A percentile compares a stretch with the other conserved stretches of the same genome.
These are phyloP conservation scores for Tarenaya hassleriana DNA, from an alignment of 345 rosid genomes.

Conservation along the genomic window DNA sequence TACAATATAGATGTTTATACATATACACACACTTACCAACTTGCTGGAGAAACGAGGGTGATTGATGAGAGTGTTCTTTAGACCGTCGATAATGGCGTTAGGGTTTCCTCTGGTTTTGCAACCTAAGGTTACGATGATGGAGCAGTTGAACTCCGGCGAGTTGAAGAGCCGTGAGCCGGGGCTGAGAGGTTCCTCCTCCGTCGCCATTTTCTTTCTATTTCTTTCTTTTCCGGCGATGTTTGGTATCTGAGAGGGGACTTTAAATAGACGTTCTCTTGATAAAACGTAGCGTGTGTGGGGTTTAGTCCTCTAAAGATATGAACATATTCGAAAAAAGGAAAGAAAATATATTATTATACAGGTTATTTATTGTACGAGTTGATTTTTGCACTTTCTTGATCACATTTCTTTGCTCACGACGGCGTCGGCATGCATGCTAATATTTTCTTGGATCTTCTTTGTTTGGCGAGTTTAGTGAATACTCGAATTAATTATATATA, in stretches of 20 bases:
- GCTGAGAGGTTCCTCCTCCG: constrained; percentile 43
- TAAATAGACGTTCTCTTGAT: too few relatives aligned
- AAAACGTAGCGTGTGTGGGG: too few relatives aligned
- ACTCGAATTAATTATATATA: too few relatives aligned
- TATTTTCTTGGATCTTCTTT: too few relatives aligned
- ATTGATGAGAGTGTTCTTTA: constrained; percentile 47
- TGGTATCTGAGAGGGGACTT: not conserved
- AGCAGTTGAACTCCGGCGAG: constrained; percentile 45
- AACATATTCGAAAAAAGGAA: too few relatives aligned
- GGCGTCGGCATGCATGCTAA: too few relatives aligned
- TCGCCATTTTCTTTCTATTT: constrained; percentile 1
- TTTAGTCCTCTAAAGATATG: too few relatives aligned
- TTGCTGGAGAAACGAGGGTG: constrained; percentile 92
- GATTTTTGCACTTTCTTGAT: too few relatives aligned
- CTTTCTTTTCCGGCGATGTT: constrained; percentile 8
- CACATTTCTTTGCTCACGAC: too few relatives aligned
- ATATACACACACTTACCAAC: constrained; percentile 38
- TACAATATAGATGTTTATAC: not conserved
- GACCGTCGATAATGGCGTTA: constrained; percentile 39
- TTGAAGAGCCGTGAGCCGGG: constrained; percentile 56
- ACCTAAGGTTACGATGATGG: constrained; percentile 48
- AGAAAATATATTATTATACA: too few relatives aligned
- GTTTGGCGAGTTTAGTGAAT: too few relatives aligned
- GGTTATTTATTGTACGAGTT: too few relatives aligned
- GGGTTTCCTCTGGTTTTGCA: constrained; percentile 38